Evolutionary conservation across 495 filamentous ascomycete species (phyloP), one percentile per base, ranked within the genome.

Genomic region (Aspergillus homomorphus): DNA sequence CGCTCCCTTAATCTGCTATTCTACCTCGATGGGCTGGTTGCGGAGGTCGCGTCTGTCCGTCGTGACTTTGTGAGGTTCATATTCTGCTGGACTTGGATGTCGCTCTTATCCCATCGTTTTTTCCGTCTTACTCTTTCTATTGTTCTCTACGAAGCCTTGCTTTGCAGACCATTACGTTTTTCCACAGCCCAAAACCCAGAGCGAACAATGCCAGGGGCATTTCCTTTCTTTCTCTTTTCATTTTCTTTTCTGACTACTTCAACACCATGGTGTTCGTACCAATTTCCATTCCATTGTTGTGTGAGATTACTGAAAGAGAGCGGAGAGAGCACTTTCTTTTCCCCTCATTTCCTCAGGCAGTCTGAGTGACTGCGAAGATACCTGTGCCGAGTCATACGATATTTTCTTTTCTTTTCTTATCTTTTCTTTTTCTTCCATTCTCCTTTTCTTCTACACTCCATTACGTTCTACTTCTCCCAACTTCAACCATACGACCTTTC

Each of bases 321-420:
- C 46, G 28, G 51, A 57, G 33, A 21, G 23, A 26, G 33, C 68
- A 56, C 41, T 54, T 62, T 57, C 59, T 54, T 59, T 43, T 52
- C 56, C 51, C 45, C 44, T 63, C 61, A 20, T 50, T 61, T 66
- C 54, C 48, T 54, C 58, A 53, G 64, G 63, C 64, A 65, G 65
- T 65, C 69, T 63, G 63, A 66, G 64, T 65, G 72, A 70, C 67
- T 73, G 68, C 63, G 55, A 74, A 69, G 73, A 74, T 73, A 76
- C 67, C 71, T 73, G 63, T 68, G 66, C 69, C 66, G 66, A 65
- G 61, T 73, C 54, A 42, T 63, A 50, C 14, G 38, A 45, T 51
- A 15, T 56, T 60, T 58, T 48, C 26, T 60, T 62, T 51, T 48
- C 38, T 53, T 59, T 51, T 66, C 55, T 54, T 58, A 66, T 20